Conservation (phyloP, 2,329 filamentous ascomycete species). For the Pleurostoma richardsiae region DNA sequence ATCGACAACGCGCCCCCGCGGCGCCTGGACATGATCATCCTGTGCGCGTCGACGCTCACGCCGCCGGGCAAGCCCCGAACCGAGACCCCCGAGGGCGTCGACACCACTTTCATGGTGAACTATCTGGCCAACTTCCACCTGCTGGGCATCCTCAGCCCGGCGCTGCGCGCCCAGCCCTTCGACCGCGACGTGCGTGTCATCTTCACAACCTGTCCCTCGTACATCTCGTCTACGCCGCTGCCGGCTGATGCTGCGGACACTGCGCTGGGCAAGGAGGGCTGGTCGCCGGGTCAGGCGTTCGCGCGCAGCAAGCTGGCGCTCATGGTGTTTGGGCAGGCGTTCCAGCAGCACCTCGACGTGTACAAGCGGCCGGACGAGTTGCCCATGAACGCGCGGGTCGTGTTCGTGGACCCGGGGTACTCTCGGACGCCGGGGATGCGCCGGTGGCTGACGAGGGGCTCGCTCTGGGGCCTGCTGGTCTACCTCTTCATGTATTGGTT, state of each 20-base stretch:
- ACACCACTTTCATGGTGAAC: conserved; percentile 90
- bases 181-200: conserved; percentile 90
- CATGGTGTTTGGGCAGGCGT: conserved; percentile 83
- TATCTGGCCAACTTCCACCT: conserved; percentile 95
- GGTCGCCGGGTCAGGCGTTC: conserved; percentile 54
- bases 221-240: conserved; percentile 71
- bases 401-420: conserved; percentile 83
- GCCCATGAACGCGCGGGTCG: conserved; percentile 76
- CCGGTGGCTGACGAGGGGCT: conserved; percentile 81
- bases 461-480: conserved; percentile 69
- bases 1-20: conserved; percentile 91
- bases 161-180: conserved; percentile 83
- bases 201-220: conserved; percentile 81
- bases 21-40: conserved; percentile 82
- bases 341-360: conserved; percentile 84
- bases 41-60: conserved; percentile 77
- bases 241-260: conserved; percentile 38
- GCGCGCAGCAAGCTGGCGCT: conserved; percentile 71
- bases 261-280: conserved; percentile 38
- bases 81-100: conserved; percentile 73
- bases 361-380: conserved; percentile 80
- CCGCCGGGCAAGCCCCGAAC: conserved; percentile 56
- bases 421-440: conserved; percentile 82
- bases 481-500: conserved; percentile 77
- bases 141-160: conserved; percentile 84